Conservation (phyloP, 2,329 filamentous ascomycete species). For the Metarhizium guizhouense region DNA sequence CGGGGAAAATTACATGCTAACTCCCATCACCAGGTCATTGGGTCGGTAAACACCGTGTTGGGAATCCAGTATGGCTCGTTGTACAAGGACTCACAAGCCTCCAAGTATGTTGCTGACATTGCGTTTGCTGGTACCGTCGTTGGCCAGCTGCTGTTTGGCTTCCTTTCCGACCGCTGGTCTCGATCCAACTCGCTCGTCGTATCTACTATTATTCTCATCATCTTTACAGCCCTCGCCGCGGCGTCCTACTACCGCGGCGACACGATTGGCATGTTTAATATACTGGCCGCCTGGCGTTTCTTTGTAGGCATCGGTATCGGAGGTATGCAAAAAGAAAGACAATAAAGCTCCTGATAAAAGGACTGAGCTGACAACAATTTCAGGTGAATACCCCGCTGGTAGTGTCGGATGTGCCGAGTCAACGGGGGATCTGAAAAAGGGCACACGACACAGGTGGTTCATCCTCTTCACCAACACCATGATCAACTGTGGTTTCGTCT, state of each 20-base stretch:
- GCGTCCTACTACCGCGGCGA: too few species aligned
- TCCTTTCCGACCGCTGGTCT: conserved; percentile 74
- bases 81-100: conserved; percentile 62
- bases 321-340: too few species aligned
- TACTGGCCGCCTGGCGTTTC: too few species aligned
- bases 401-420: too few species aligned
- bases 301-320: too few species aligned
- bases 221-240: conserved; percentile 74
- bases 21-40: conserved; percentile 57
- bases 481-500: conserved; percentile 76
- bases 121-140: conserved; percentile 81
- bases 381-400: too few species aligned
- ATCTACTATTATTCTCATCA: conserved; percentile 73
- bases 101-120: conserved; percentile 70
- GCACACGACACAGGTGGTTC: conserved; percentile 80
- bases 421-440: conserved; percentile 39
- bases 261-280: too few species aligned
- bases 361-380: too few species aligned
- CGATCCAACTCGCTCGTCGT: conserved; percentile 72
- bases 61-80: conserved; percentile 54
- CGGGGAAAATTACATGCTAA: too few species aligned
- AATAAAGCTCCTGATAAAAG: too few species aligned
- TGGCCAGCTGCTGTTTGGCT: conserved; percentile 74
- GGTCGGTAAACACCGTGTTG: conserved; percentile 75
- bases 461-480: conserved; percentile 83